Conservation (phyloP, 805 yeast species). For the Grigorovia humatica region DNA sequence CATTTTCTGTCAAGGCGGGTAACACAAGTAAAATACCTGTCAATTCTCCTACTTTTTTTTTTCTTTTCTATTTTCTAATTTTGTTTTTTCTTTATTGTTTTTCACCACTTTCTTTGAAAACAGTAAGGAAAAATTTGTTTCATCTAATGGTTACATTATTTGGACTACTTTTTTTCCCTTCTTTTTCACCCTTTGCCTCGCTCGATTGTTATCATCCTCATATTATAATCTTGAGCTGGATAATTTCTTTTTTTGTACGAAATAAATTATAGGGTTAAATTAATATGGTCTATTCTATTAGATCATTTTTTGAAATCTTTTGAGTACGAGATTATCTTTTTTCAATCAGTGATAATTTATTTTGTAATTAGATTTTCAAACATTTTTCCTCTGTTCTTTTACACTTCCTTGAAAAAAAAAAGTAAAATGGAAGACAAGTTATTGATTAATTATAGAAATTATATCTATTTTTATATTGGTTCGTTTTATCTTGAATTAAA, state of each 20-base stretch:
- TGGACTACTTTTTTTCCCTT: neutral
- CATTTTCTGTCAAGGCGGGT: too few relatives aligned
- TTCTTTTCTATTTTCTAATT: too few relatives aligned
- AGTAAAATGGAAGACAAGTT: too few relatives aligned
- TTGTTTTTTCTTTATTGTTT: neutral
- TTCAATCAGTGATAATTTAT: slow-evolving; percentile 10
- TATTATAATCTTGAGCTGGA: slow-evolving; percentile 53
- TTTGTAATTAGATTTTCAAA: slow-evolving; percentile 26
- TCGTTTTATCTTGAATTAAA: too few relatives aligned
- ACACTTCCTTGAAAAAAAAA: too few relatives aligned
- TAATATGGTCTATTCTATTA: neutral
- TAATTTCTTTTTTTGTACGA: slow-evolving; percentile 16
- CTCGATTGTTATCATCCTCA: slow-evolving; percentile 34
- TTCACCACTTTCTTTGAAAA: neutral
- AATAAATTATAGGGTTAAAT: slow-evolving; percentile 8
- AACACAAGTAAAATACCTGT: too few relatives aligned
- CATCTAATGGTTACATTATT: neutral
- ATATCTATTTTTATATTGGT: too few relatives aligned
- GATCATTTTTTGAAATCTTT: slow-evolving; percentile 28
- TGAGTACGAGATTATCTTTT: slow-evolving; percentile 46
- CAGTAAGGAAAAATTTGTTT: neutral
- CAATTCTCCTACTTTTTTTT: too few relatives aligned
- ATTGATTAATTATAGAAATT: neutral
- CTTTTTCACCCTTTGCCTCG: slow-evolving; percentile 48
- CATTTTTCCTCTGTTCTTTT: neutral